phyloP scores from a whole-genome alignment of 2,329 filamentous ascomycete species.

The Arachnomyces sp. region DNA sequence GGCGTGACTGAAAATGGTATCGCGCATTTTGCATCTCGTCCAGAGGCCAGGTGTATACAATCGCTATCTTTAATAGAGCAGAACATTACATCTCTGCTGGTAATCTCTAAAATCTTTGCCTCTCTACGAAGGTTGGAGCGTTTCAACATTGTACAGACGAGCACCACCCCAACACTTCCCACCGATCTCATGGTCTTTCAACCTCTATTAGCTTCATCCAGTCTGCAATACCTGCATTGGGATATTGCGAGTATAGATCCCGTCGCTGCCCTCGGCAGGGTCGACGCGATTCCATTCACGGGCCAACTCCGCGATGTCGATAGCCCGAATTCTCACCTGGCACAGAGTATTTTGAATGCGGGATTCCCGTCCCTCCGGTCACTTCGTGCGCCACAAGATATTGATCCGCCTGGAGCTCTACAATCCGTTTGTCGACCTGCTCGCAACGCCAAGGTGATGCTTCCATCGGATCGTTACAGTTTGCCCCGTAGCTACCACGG shows the following conservation, averaged over 20 bases:
- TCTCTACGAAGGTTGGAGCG: constrained; percentile 38
- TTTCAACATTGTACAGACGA: constrained; percentile 47
- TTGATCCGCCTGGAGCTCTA: constrained; percentile 35
- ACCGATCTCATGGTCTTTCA: constrained; percentile 38
- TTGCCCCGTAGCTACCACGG: constrained; percentile 36
- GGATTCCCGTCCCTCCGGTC: constrained; percentile 35
- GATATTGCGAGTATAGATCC: constrained; percentile 39
- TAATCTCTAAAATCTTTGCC: constrained; percentile 46
- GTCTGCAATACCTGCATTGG: constrained; percentile 51
- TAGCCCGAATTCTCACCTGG: constrained; percentile 36
- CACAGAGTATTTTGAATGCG: constrained; percentile 35
- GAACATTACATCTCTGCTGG: constrained; percentile 44
- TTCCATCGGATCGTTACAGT: constrained; percentile 34
- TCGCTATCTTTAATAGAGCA: constrained; percentile 47
- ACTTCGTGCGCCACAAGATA: constrained; percentile 38
- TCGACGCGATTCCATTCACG: constrained; percentile 32
- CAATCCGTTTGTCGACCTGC: constrained; percentile 38
- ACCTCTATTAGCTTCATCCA: constrained; percentile 42
- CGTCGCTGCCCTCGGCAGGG: constrained; percentile 27
- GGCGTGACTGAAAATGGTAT: constrained; percentile 52
- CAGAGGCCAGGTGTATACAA: constrained; percentile 38
- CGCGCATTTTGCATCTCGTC: constrained; percentile 42
- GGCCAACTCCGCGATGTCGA: constrained; percentile 26
- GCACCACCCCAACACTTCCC: constrained; percentile 40
- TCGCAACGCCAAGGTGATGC: constrained; percentile 29